Percentiles rank a stretch among this genome's conserved stretches.
Conservation (phyloP, 495 filamentous ascomycete species). For the Talaromyces thailandensis region DNA sequence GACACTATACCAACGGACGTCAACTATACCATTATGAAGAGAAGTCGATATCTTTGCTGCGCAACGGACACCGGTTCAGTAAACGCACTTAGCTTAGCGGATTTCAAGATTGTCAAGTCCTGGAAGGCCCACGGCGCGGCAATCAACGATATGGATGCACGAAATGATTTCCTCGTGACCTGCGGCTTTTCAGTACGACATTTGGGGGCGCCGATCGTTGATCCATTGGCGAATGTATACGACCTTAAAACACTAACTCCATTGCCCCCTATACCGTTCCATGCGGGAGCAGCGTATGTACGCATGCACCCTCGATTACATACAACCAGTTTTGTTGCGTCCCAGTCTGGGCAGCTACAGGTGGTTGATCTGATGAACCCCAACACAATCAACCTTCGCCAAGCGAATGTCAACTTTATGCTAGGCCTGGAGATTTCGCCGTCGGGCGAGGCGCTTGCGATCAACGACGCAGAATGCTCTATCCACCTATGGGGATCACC, state of each 20-base stretch:
- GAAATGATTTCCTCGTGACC: slow-evolving; percentile 82
- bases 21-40: slow-evolving; percentile 84
- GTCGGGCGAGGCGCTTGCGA: slow-evolving; percentile 78
- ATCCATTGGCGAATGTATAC: slow-evolving; percentile 88
- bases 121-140: slow-evolving; percentile 81
- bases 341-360: slow-evolving; percentile 84
- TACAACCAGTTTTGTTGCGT: slow-evolving; percentile 84
- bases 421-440: slow-evolving; percentile 74
- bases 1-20: slow-evolving; percentile 64
- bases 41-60: slow-evolving; percentile 81
- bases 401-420: slow-evolving; percentile 70
- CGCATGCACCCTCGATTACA: slow-evolving; percentile 92
- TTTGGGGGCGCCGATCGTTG: slow-evolving; percentile 57
- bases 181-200: slow-evolving; percentile 84
- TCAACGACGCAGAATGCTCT: slow-evolving; percentile 68
- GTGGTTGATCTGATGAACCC: slow-evolving; percentile 93
- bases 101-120: slow-evolving; percentile 65
- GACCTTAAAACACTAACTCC: slow-evolving; percentile 80
- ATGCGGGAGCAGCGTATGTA: slow-evolving; percentile 82
- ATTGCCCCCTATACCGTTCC: slow-evolving; percentile 84
- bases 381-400: slow-evolving; percentile 80
- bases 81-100: slow-evolving; percentile 72
- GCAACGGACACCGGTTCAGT: slow-evolving; percentile 78
- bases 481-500: slow-evolving; percentile 90
- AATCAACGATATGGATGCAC: slow-evolving; percentile 92